Evolutionary conservation across 352 stramenopile genomes (phyloP).

Genomic region (Globisporangium heterothallicum): DNA sequence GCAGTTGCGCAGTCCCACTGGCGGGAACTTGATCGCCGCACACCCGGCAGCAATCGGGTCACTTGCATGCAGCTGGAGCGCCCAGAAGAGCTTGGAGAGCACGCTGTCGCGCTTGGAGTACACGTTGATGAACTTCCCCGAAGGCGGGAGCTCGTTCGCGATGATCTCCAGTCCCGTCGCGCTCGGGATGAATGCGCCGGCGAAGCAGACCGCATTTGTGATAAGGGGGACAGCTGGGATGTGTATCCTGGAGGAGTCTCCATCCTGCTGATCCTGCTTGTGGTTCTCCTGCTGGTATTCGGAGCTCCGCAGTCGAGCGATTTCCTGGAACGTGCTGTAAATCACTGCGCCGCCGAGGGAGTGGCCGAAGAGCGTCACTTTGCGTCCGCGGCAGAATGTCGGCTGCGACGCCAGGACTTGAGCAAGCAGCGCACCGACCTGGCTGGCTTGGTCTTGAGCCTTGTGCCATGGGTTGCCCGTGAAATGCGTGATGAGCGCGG

Average conservation of each 20-base stretch:
- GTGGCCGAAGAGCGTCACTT: conserved; percentile 71
- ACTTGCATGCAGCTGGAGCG: conserved; percentile 40
- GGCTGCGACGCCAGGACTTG: conserved; percentile 54
- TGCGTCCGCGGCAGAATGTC: conserved; percentile 39
- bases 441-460: conserved; percentile 71
- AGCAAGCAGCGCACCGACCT: conserved; percentile 68
- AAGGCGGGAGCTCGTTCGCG: conserved; percentile 23
- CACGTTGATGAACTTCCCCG: conserved; percentile 70
- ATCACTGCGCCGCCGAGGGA: conserved; percentile 74
- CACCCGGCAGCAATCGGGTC: conserved; percentile 49
- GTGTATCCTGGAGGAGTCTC: neutral
- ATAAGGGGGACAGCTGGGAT: conserved; percentile 17
- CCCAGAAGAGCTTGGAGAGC: conserved; percentile 73
- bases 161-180: conserved; percentile 31
- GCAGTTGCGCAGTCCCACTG: conserved; percentile 7
- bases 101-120: conserved; percentile 71
- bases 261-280: neutral
- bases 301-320: conserved; percentile 36
- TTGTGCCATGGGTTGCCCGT: conserved; percentile 81
- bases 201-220: conserved; percentile 61
- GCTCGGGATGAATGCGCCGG: conserved; percentile 55
- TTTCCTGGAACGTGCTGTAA: conserved; percentile 65
- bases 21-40: conserved; percentile 14
- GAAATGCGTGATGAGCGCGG: conserved; percentile 67
- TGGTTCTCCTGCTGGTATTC: neutral